These are phyloP conservation scores for Cornus controversa DNA, from an alignment of 148 eudicot genomes.

Conservation along the genomic window DNA sequence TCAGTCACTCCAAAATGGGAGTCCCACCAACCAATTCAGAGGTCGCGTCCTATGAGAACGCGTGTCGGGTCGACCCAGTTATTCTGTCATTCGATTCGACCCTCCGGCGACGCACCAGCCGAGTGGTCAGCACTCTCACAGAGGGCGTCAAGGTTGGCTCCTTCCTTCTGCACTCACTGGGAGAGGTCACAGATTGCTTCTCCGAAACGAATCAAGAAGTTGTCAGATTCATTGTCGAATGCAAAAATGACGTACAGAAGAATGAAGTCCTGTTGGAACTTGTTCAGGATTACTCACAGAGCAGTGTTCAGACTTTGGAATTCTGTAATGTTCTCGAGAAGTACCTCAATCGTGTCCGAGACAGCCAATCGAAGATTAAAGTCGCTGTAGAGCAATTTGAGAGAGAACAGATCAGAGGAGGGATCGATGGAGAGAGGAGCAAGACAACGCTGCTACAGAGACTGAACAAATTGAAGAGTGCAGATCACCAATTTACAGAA, in stretches of 20 bases:
- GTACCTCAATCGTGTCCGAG: conserved; percentile 55
- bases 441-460: conserved; percentile 40
- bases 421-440: neutral
- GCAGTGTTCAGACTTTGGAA: conserved; percentile 46
- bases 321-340: conserved; percentile 61
- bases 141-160: conserved; percentile 39
- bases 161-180: conserved; percentile 60
- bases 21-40: no score
- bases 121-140: conserved; percentile 52
- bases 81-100: conserved; percentile 59
- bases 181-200: conserved; percentile 53
- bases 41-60: conserved; percentile 42
- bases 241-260: conserved; percentile 67
- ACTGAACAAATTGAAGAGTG: conserved; percentile 47
- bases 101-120: conserved; percentile 50
- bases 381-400: conserved; percentile 55
- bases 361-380: conserved; percentile 46
- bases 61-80: conserved; percentile 59
- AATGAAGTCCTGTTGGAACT: conserved; percentile 54
- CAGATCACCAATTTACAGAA: conserved; percentile 60
- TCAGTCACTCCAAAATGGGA: no score
- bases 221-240: conserved; percentile 52
- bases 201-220: conserved; percentile 72
- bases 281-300: conserved; percentile 72
- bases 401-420: conserved; percentile 33